Conservation (phyloP, 2,329 filamentous ascomycete genomes). For the Fusarium algeriense region DNA sequence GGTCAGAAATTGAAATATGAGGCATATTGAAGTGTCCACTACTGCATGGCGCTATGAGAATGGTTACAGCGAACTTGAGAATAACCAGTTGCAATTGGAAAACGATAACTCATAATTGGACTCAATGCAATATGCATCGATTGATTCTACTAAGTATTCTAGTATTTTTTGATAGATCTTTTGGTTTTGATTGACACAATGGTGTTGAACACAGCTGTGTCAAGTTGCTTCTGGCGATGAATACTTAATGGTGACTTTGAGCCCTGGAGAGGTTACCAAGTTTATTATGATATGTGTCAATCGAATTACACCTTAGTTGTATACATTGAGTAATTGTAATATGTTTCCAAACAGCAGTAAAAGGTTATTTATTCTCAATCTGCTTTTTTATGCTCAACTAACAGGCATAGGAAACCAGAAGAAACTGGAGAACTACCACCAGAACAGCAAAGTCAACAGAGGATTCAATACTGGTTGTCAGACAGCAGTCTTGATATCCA, state of each 20-base stretch:
- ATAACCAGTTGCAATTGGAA: no score
- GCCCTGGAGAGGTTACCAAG: accelerated
- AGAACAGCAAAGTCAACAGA: not conserved
- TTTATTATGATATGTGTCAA: no score
- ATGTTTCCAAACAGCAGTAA: accelerated
- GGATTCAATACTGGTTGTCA: not conserved
- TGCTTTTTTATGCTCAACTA: no score
- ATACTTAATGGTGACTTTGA: no score
- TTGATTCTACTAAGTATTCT: no score
- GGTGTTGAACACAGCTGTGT: not conserved
- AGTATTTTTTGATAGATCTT: no score
- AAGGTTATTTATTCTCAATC: no score
- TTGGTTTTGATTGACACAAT: accelerated
- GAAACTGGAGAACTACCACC: not conserved
- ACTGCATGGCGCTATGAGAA: no score
- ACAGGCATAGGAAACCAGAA: not conserved
- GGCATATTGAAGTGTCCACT: no score
- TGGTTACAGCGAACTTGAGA: accelerated
- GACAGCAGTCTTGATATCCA: not conserved
- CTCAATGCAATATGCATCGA: no score
- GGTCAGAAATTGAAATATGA: not conserved
- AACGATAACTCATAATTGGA: no score
- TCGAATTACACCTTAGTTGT: not conserved
- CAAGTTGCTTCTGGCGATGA: accelerated
- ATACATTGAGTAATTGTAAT: accelerated